A percentile compares a stretch with the other conserved stretches of the same genome.
phyloP scores from a whole-genome alignment of 768 basidiomycete genomes.

The Trichaptum fuscoviolaceum region DNA sequence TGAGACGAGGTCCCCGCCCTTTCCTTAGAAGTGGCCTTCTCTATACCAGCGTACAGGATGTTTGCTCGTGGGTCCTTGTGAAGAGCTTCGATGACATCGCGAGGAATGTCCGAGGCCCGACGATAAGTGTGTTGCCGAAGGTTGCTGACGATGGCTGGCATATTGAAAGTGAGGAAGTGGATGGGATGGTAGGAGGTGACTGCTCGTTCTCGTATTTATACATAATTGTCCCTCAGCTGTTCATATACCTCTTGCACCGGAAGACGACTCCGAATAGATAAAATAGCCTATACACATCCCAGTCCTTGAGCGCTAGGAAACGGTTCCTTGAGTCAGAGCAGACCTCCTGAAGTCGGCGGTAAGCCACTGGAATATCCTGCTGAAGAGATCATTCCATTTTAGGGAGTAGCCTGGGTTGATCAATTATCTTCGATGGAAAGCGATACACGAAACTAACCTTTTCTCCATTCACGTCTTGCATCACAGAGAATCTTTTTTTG shows the following conservation, averaged over 20 bases:
- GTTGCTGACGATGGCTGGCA: background rate
- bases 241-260: background rate
- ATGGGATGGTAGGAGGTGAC: background rate
- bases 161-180: background rate
- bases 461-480: background rate
- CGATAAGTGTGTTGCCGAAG: background rate
- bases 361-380: background rate
- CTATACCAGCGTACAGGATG: slow-evolving; percentile 36
- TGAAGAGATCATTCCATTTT: background rate
- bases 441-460: background rate
- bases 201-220: background rate
- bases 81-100: slow-evolving; percentile 32
- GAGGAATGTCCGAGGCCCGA: slow-evolving; percentile 24
- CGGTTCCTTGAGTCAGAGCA: background rate
- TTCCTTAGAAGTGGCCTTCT: slow-evolving; percentile 19
- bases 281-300: background rate
- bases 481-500: background rate
- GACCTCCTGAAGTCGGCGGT: background rate
- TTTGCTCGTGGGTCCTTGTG: slow-evolving; percentile 35
- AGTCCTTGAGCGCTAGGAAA: background rate
- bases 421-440: background rate
- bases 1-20: background rate
- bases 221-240: background rate
- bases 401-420: background rate
- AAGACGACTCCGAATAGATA: background rate